Base-by-base conservation (phyloP, 2,329 filamentous ascomycete species). In the Sporothrix humicola region DNA sequence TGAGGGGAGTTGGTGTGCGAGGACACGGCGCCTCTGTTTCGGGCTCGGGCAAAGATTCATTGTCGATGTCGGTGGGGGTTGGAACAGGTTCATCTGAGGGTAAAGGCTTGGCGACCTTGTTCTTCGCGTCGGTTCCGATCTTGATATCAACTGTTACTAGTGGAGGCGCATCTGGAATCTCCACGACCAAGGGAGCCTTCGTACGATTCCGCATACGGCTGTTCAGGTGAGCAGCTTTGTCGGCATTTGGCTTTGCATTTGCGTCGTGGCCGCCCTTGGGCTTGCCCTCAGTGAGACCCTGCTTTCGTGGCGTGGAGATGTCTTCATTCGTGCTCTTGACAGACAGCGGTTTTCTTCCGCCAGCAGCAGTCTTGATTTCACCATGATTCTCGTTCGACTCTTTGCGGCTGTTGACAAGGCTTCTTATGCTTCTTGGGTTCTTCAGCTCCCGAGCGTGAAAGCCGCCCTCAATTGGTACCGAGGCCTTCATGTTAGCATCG, bases 271-370 rank as follows among this genome's bases (percentile, higher is more conserved):
- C 5, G 80, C 79, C 72, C 46, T 76, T 71, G 7, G 73, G 52
- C n/a, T 76, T 75, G 23, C 48, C 63, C 10, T 79, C 73, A 72
- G 74, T 71, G 83, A 86, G 1, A 2, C 75, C 76, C 2, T 68
- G 73, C 79, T 91, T 91, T 78, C 85, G 88, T 0, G 89, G 89
- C 1, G 90, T 90, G 44, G 83, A 82, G 59, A 91, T 78, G 76
- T 88, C 85, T 72, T 89, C 84, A 77, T 91, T 91, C 17, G 87
- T 86, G 80, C 83, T 91, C 81, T 91, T 91, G 63, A 83, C 82
- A 8, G 84, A 82, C 12, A 90, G 81, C 1, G 88, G 86, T 73
- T 84, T 87, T 69, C 88, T 84, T 50, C 79, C 76, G 26, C 79
- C 78, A 12, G 78, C 77, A 7, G 76, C 73, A 0, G 77, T 74